A percentile compares a stretch with the other conserved stretches of the same genome.
phyloP scores from a whole-genome alignment of 1,284 basidiomycete genomes.

The Sanghuangporus sanghuang region DNA sequence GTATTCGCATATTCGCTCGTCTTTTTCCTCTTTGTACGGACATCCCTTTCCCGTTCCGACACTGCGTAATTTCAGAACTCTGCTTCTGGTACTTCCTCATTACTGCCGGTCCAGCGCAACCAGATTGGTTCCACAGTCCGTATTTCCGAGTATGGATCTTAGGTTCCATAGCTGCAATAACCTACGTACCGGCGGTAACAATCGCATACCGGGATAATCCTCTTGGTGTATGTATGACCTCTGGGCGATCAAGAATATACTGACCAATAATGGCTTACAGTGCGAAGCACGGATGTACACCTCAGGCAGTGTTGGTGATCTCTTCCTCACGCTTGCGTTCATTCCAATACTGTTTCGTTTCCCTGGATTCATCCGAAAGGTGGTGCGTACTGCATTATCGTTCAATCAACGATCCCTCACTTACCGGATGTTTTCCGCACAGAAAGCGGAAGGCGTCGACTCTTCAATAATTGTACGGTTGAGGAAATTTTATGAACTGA shows the following conservation, averaged over 20 bases:
- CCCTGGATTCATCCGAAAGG: constrained; percentile 52
- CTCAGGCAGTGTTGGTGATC: constrained; percentile 59
- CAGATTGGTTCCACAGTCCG: constrained; percentile 68
- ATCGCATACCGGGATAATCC: constrained; percentile 53
- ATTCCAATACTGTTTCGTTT: constrained; percentile 64
- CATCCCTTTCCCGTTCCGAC: neutral
- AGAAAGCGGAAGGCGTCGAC: constrained; percentile 58
- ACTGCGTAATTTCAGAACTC: constrained; percentile 44
- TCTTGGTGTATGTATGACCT: constrained; percentile 41
- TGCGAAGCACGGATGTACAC: constrained; percentile 65
- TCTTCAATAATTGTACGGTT: constrained; percentile 57
- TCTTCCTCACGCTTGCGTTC: constrained; percentile 65
- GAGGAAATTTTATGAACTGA: constrained; percentile 73
- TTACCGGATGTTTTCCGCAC: neutral
- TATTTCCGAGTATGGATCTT: constrained; percentile 68
- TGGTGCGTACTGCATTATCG: constrained; percentile 40
- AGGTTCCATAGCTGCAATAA: constrained; percentile 54
- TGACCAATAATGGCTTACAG: constrained; percentile 29
- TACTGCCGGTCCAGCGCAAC: constrained; percentile 51
- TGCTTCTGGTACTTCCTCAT: constrained; percentile 81
- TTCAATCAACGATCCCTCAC: neutral
- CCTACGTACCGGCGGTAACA: constrained; percentile 65
- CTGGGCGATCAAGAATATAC: neutral
- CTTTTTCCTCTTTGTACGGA: neutral
- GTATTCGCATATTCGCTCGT: neutral